These are phyloP conservation scores for Pseudogymnoascus verrucosus DNA, from an alignment of 2,329 filamentous ascomycete species.

Conservation along the genomic window DNA sequence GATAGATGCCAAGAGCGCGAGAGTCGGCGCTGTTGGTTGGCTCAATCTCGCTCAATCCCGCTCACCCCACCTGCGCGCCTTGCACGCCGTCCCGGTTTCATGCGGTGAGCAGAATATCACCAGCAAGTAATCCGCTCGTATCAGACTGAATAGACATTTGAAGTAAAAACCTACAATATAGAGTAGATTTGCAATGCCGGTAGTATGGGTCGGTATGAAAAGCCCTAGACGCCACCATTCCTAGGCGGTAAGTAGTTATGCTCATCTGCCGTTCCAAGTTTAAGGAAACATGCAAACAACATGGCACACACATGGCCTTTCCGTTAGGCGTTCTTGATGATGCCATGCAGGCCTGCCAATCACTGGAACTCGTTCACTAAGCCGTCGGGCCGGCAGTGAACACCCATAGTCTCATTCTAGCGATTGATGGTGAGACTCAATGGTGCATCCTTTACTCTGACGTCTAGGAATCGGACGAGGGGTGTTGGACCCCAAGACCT, in stretches of 20 bases:
- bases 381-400: neutral
- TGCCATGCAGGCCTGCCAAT: neutral
- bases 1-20: slow-evolving; percentile 12
- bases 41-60: slow-evolving; percentile 8
- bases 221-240: neutral
- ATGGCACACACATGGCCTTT: neutral
- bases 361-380: neutral
- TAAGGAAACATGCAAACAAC: neutral
- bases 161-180: neutral
- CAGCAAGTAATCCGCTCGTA: neutral
- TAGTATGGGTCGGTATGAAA: neutral
- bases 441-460: neutral
- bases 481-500: neutral
- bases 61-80: neutral
- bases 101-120: neutral
- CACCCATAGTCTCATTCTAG: neutral
- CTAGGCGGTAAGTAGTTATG: neutral
- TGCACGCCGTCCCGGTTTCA: neutral
- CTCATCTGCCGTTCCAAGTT: neutral
- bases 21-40: slow-evolving; percentile 11
- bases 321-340: neutral
- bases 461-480: neutral
- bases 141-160: neutral
- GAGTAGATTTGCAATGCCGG: neutral
- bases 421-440: neutral